phyloP scores from a whole-genome alignment of 441 rosid species.

The Eutrema salsugineum region DNA sequence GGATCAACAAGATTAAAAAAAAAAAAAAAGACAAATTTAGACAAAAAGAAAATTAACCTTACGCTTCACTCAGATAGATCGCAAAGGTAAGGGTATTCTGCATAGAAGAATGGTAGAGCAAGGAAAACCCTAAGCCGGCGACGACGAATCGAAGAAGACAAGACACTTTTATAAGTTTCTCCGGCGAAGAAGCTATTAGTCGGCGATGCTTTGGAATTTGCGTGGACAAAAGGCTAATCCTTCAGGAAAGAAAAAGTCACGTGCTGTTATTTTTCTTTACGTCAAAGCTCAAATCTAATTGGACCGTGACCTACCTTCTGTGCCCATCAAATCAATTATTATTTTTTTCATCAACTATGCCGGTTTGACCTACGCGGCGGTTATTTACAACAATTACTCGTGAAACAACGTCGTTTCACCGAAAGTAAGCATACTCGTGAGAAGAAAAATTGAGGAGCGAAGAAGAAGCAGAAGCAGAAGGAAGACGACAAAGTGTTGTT shows the following conservation, averaged over 20 bases:
- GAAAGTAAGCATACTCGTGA: too few relatives aligned
- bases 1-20: too few relatives aligned
- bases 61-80: not conserved
- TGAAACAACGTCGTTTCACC: too few relatives aligned
- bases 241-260: not conserved
- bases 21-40: not conserved
- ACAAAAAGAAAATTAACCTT: not conserved
- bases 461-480: too few relatives aligned
- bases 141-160: slow-evolving; percentile 20
- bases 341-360: not conserved
- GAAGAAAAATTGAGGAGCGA: too few relatives aligned
- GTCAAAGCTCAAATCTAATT: too few relatives aligned
- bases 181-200: slow-evolving; percentile 23
- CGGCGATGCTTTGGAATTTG: slow-evolving; percentile 32
- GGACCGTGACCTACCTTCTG: too few relatives aligned
- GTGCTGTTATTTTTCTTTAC: too few relatives aligned
- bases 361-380: not conserved
- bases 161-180: not conserved
- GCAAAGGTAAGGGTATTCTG: not conserved
- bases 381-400: too few relatives aligned
- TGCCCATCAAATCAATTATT: too few relatives aligned
- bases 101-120: not conserved
- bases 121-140: slow-evolving; percentile 26
- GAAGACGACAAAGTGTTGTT: not conserved
- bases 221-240: slow-evolving; percentile 49